Conservation (phyloP, 2,329 filamentous ascomycete species). For the Xylaria sp. region DNA sequence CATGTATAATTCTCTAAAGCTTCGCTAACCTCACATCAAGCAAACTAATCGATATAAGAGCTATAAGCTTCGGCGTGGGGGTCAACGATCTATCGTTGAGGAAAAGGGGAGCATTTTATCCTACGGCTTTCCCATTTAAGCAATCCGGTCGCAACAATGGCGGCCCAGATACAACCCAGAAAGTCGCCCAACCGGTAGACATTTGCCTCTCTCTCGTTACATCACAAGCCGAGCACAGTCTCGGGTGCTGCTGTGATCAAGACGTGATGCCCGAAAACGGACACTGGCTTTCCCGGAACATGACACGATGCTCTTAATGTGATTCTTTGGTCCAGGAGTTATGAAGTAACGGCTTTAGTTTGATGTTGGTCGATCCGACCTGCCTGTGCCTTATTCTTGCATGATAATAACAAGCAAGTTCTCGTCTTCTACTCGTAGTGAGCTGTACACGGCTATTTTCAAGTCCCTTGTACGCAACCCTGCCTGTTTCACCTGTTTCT, state of each 20-base stretch:
- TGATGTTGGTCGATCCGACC: background rate
- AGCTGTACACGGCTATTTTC: background rate
- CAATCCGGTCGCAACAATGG: conserved; percentile 17
- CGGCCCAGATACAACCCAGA: background rate
- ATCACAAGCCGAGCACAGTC: no score
- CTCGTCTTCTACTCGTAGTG: background rate
- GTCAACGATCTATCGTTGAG: background rate
- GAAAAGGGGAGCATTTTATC: conserved; percentile 11
- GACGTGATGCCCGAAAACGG: conserved; percentile 8
- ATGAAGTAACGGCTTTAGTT: background rate
- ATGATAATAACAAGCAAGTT: background rate
- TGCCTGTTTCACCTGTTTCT: background rate
- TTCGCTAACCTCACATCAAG: no score
- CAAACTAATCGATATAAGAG: no score
- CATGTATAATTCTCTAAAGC: no score
- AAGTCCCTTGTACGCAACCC: background rate
- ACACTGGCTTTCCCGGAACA: background rate
- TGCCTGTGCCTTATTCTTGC: conserved; percentile 5
- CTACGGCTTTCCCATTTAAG: conserved; percentile 25
- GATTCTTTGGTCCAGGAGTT: background rate
- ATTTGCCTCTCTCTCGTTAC: background rate
- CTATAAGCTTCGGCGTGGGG: no score
- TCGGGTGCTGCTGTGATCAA: background rate
- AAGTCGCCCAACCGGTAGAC: background rate
- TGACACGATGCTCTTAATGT: background rate